Evolutionary conservation across 495 filamentous ascomycete genomes (phyloP).

Genomic region (Penicillium mononematosum): DNA sequence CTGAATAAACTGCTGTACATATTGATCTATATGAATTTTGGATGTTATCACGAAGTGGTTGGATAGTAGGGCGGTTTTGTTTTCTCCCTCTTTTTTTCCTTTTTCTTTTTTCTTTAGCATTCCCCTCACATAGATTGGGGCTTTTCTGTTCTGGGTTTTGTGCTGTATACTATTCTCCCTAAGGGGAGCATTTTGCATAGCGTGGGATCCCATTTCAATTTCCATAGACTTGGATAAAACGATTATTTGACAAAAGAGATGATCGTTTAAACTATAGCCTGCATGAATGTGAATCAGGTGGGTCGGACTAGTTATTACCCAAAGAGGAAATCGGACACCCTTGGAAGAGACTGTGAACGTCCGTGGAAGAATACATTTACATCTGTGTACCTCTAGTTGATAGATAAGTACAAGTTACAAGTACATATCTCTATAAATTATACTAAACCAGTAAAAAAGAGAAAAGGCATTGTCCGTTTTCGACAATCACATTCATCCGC

Average conservation of each 20-base stretch:
- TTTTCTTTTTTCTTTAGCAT: constrained; percentile 6
- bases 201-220: constrained; percentile 17
- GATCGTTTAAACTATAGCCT: constrained; percentile 11
- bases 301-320: constrained; percentile 21
- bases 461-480: constrained; percentile 12
- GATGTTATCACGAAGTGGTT: constrained; percentile 14
- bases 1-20: constrained; percentile 13
- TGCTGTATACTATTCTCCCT: constrained; percentile 26
- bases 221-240: constrained; percentile 1
- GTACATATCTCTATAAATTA: neutral
- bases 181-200: constrained; percentile 30
- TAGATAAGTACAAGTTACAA: neutral
- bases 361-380: too few species aligned
- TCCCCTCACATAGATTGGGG: neutral
- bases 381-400: too few species aligned
- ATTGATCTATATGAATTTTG: constrained; percentile 10
- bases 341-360: too few species aligned
- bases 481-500: constrained; percentile 25
- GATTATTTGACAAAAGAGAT: neutral
- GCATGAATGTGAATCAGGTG: constrained; percentile 25
- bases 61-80: constrained; percentile 14
- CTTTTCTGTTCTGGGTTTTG: constrained; percentile 1
- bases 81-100: constrained; percentile 18
- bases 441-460: neutral
- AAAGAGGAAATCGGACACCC: neutral